phyloP scores from a whole-genome alignment of 164 flowering plant species.

The Platanus orientalis region DNA sequence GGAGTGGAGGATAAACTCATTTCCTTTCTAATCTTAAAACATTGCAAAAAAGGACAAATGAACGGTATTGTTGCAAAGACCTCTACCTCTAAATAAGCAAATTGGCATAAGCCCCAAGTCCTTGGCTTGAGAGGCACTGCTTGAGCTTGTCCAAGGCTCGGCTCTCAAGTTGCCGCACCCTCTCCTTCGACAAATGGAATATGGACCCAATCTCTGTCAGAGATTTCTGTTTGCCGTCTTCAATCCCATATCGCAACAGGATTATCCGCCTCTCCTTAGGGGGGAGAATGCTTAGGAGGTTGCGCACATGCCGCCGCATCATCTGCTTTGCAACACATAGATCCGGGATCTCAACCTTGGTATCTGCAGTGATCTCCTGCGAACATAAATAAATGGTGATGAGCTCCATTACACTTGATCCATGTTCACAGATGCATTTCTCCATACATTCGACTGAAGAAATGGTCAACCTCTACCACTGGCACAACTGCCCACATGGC shows the following conservation, averaged over 20 bases:
- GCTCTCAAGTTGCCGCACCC: constrained; percentile 80
- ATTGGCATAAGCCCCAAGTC: constrained; percentile 47
- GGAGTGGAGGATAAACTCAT: neutral
- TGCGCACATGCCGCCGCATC: constrained; percentile 73
- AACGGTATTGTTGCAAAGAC: too few species aligned
- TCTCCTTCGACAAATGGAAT: constrained; percentile 65
- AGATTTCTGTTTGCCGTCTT: constrained; percentile 41
- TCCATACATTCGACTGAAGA: too few species aligned
- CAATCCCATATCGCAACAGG: constrained; percentile 65
- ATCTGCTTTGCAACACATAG: constrained; percentile 47
- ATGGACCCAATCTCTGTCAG: constrained; percentile 54
- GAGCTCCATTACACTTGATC: neutral
- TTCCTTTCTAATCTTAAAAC: neutral
- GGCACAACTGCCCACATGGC: neutral
- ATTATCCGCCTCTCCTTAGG: constrained; percentile 69
- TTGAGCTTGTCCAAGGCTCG: constrained; percentile 69
- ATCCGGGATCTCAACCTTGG: constrained; percentile 54
- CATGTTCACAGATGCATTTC: too few species aligned
- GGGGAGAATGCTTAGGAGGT: constrained; percentile 50
- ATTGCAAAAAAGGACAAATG: neutral
- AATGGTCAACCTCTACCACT: neutral
- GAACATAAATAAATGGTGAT: constrained; percentile 1
- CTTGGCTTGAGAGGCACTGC: constrained; percentile 47
- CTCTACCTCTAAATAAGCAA: constrained; percentile 28
- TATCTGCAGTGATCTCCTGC: constrained; percentile 87